Conservation (phyloP, 257 asterid species). For the Solanum dulcamara region DNA sequence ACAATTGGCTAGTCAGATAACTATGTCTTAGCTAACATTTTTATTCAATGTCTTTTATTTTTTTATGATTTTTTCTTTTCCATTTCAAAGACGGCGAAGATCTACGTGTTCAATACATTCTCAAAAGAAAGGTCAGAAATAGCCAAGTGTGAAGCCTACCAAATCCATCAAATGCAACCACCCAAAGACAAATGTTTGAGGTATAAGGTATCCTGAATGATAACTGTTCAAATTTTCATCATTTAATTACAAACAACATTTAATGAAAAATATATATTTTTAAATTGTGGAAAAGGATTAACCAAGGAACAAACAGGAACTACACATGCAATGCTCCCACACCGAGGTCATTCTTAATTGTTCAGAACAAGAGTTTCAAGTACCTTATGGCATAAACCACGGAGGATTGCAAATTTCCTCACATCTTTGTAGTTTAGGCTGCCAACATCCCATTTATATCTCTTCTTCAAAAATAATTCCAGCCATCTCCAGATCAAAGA, state of each 20-base stretch:
- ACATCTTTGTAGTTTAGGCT: constrained; percentile 61
- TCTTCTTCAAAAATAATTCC: constrained; percentile 68
- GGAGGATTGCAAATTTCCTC: constrained; percentile 76
- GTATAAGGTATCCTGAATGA: not conserved
- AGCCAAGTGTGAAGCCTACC: not conserved
- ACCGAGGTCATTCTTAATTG: not conserved
- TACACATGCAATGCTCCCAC: not conserved
- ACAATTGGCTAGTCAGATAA: not conserved
- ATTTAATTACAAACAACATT: not conserved
- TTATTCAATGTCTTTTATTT: not conserved
- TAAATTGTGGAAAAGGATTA: not conserved
- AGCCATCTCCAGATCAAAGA: constrained; percentile 87
- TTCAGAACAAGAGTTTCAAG: constrained; percentile 3
- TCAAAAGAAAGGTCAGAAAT: not conserved
- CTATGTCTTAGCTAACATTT: not conserved
- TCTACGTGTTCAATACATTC: not conserved
- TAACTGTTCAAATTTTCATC: not conserved
- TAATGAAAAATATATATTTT: not conserved
- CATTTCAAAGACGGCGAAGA: not conserved
- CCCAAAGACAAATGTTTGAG: not conserved
- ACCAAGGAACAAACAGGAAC: not conserved
- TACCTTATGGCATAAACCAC: constrained; percentile 97
- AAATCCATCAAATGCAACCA: not conserved
- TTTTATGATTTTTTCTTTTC: not conserved
- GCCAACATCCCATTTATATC: constrained; percentile 74